Evolutionary conservation across 2,329 filamentous ascomycete genomes (phyloP).

Genomic region (Penicillium sp.): DNA sequence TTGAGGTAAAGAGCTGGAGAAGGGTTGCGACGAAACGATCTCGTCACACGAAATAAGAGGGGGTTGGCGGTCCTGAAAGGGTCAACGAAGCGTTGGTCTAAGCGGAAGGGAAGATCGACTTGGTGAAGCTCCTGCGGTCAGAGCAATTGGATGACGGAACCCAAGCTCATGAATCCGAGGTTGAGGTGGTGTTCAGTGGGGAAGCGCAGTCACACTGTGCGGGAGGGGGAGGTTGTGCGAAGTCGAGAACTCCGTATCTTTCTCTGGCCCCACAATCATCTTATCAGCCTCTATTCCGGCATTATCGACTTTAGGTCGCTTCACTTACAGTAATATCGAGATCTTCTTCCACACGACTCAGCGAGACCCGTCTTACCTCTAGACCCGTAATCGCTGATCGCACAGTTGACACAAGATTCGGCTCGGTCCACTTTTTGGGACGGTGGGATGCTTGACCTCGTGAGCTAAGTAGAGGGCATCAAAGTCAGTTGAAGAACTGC

Average conservation of each 20-base stretch:
- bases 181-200: conserved; percentile 16
- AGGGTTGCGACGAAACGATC: conserved; percentile 18
- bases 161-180: background rate
- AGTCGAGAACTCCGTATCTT: conserved; percentile 24
- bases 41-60: conserved; percentile 17
- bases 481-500: background rate
- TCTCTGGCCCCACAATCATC: conserved; percentile 24
- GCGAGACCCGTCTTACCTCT: background rate
- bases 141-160: background rate
- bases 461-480: background rate
- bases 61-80: conserved; percentile 2
- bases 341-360: background rate
- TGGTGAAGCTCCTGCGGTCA: background rate
- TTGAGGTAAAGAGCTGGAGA: conserved; percentile 12
- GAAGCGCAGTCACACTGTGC: conserved; percentile 33
- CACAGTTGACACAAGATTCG: conserved; percentile 2
- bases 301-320: background rate
- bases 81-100: conserved; percentile 4
- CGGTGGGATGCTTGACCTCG: conserved; percentile 16
- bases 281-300: conserved; percentile 15
- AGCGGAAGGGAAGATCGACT: background rate
- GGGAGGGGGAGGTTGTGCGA: conserved; percentile 35
- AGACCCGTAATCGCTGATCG: conserved; percentile 3
- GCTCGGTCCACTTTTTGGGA: conserved; percentile 26
- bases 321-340: conserved; percentile 5